Evolutionary conservation across 768 basidiomycete genomes (phyloP).

Genomic region (Aureoboletus auriporus): DNA sequence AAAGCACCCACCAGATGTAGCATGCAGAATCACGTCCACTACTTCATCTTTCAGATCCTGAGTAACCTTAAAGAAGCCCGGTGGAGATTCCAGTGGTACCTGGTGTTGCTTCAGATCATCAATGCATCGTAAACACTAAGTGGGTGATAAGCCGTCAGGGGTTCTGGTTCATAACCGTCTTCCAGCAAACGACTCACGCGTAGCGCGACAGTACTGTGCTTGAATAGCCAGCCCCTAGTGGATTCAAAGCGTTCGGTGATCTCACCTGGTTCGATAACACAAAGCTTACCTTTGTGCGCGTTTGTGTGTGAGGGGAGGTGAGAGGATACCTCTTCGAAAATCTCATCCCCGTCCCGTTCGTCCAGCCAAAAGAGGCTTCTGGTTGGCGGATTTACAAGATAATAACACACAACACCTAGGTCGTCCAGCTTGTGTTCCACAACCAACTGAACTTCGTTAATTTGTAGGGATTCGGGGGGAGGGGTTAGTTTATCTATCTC

Average conservation of each 20-base stretch:
- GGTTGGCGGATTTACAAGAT: conserved; percentile 45
- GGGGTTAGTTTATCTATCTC: conserved; percentile 18
- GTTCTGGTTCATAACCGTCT: not conserved
- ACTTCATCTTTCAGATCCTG: conserved; percentile 24
- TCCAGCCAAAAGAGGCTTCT: conserved; percentile 58
- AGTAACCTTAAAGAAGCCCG: conserved; percentile 24
- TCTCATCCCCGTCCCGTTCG: conserved; percentile 30
- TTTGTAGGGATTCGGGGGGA: conserved; percentile 23
- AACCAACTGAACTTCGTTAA: conserved; percentile 38
- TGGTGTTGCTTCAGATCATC: conserved; percentile 10
- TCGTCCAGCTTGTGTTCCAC: conserved; percentile 36
- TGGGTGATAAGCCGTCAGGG: conserved; percentile 8
- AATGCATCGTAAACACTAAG: no score
- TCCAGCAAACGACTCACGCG: conserved; percentile 4
- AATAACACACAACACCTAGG: conserved; percentile 30
- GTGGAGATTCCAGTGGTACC: conserved; percentile 35
- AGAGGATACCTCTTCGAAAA: conserved; percentile 24
- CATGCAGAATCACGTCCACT: conserved; percentile 23
- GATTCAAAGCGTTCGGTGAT: not conserved
- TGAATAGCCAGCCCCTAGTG: conserved; percentile 31
- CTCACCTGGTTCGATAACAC: accelerated
- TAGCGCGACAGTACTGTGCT: conserved; percentile 34
- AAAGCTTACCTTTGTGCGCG: conserved; percentile 23
- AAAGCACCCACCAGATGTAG: conserved; percentile 20
- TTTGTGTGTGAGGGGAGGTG: no score